Evolutionary conservation across 306 rosid genomes (phyloP), one percentile per base, ranked within the genome.

Genomic region (Vigna reflexopilosa): DNA sequence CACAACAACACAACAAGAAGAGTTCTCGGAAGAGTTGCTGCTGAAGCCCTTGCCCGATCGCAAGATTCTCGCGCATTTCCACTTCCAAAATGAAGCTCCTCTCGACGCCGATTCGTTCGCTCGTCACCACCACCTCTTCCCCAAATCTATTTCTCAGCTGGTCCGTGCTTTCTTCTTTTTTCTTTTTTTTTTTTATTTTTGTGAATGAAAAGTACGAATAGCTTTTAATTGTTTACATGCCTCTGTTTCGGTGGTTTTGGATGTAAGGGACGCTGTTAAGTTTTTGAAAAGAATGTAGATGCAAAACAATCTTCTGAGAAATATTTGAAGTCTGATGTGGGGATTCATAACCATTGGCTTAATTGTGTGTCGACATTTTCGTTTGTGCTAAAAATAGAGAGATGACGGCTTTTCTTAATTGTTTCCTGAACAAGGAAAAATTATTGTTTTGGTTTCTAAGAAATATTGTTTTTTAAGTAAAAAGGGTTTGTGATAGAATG

Each of bases 101-200:
- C 65, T 70, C 82, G 28, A 85, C 55, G 82, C 79, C 34, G 73
- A 81, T 58, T 83, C 92, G 58, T 77, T 86, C 82, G 91, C 93
- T 19, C 93, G 82, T 81, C 96, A 95, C 75, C 97, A 95, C 80
- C 97, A 88, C n/a, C 86, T 95, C 59, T 95, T 95, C 80, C 98
- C 99, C 48, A 95, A 95, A 89, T 91, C 96, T 51, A 86, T 95
- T 30, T 86, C 99, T 83, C 98, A 95, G 79, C 86, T 95, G 97
- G 97, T 94, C 76, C 38, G 73, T 81, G 6, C 24, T 19, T 72
- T 65, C 24, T 30, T 5, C 38, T 9, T 26, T 71, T 9, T 71
- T 3, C 0, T 16, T 9, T 22, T 22, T 10, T 17, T 17, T 17
- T 10, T 1, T 22, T 6, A 9, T 69, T 32, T 34, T 48, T 64